Percentiles rank a stretch among this genome's conserved stretches.
Conservation (phyloP, 345 rosid genomes). For the Raphanus sativus region DNA sequence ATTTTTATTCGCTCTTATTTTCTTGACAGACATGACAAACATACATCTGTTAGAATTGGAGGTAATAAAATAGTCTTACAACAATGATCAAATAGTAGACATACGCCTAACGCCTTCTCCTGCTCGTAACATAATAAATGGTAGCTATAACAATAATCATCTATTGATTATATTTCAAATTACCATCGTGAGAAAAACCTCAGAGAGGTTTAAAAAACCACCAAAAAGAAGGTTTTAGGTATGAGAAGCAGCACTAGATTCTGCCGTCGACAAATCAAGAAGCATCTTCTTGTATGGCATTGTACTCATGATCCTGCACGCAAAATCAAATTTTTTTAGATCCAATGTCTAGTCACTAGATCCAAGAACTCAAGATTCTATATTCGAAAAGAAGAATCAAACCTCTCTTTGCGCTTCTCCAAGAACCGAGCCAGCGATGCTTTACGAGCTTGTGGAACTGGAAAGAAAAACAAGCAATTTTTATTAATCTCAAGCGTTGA, state of each 20-base stretch:
- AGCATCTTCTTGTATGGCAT: constrained; percentile 62
- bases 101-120: constrained; percentile 15
- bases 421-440: constrained; percentile 94
- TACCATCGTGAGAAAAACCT: constrained; percentile 11
- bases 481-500: not conserved
- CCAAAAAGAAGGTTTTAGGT: not conserved
- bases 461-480: not conserved
- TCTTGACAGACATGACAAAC: constrained; percentile 12
- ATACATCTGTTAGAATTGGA: constrained; percentile 18
- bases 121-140: constrained; percentile 12
- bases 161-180: constrained; percentile 7
- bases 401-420: constrained; percentile 98
- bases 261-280: constrained; percentile 39
- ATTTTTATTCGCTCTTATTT: not conserved
- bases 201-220: not conserved
- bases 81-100: constrained; percentile 11
- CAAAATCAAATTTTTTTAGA: not conserved
- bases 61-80: constrained; percentile 5
- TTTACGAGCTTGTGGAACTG: constrained; percentile 88
- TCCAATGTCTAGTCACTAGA: not conserved
- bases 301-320: constrained; percentile 53
- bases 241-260: constrained; percentile 30
- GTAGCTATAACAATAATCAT: constrained; percentile 25
- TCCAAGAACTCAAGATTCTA: not conserved
- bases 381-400: not conserved